Evolutionary conservation across 768 basidiomycete species (phyloP).

Genomic region (Lenzites betulinus): DNA sequence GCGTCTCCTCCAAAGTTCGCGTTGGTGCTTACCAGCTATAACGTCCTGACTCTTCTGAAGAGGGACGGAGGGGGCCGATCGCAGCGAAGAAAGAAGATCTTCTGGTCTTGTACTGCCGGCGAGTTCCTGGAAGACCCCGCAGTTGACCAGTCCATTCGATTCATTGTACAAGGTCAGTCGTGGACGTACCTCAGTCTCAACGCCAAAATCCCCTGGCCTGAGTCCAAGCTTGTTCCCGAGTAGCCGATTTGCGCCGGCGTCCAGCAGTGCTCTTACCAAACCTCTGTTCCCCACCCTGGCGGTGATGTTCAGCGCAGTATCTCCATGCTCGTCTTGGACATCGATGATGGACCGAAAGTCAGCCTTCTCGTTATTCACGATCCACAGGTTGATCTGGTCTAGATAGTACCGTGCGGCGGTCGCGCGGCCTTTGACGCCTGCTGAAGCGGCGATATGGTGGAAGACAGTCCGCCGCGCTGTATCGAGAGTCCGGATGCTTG

Average conservation of each 20-base stretch:
- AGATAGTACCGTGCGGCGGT: constrained; percentile 87
- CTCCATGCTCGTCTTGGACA: constrained; percentile 92
- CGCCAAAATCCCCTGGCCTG: constrained; percentile 91
- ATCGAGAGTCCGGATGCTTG: constrained; percentile 87
- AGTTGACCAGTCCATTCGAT: background rate
- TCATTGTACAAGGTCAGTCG: background rate
- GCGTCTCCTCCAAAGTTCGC: background rate
- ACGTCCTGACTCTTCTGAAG: constrained; percentile 90
- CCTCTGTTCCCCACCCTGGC: constrained; percentile 90
- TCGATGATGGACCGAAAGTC: constrained; percentile 84
- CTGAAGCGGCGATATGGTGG: constrained; percentile 89
- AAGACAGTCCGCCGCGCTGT: constrained; percentile 81
- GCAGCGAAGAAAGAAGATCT: constrained; percentile 74
- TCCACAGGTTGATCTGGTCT: constrained; percentile 84
- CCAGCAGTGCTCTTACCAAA: constrained; percentile 82
- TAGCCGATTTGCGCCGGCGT: constrained; percentile 89
- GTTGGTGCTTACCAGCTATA: constrained; percentile 56
- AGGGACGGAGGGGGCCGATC: constrained; percentile 73
- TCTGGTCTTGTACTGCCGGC: constrained; percentile 72
- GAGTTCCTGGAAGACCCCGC: constrained; percentile 51
- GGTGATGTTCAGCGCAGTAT: constrained; percentile 94
- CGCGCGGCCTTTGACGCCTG: constrained; percentile 89
- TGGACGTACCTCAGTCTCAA: constrained; percentile 79
- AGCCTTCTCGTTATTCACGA: constrained; percentile 75
- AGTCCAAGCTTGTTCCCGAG: constrained; percentile 92